These are phyloP conservation scores for Mucor velutinosus DNA, from an alignment of 371 early-diverging fungal species.

Conservation along the genomic window DNA sequence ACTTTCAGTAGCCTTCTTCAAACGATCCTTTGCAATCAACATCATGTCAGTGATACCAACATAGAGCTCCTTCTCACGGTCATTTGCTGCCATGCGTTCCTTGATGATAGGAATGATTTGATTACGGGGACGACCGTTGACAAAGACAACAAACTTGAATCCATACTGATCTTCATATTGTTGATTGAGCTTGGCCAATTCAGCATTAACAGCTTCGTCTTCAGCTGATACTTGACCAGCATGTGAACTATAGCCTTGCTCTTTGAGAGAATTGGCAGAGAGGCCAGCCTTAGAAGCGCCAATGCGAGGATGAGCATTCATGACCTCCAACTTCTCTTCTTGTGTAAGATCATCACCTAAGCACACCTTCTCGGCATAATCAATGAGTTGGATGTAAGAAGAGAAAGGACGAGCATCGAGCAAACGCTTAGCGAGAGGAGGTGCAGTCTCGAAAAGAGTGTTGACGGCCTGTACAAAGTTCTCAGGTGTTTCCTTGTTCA, in stretches of 20 bases:
- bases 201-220: constrained; percentile 39
- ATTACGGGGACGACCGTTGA: constrained; percentile 74
- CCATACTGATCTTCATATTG: constrained; percentile 84
- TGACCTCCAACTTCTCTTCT: constrained; percentile 69
- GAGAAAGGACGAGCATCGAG: constrained; percentile 68
- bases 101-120: constrained; percentile 76
- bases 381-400: constrained; percentile 67
- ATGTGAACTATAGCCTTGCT: constrained; percentile 68
- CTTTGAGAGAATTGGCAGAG: constrained; percentile 72
- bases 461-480: constrained; percentile 69
- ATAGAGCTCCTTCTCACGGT: constrained; percentile 58
- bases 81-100: constrained; percentile 58
- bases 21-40: constrained; percentile 76
- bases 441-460: constrained; percentile 85
- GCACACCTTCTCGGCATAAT: constrained; percentile 54
- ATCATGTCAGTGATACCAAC: constrained; percentile 76
- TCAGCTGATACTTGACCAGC: constrained; percentile 26
- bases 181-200: constrained; percentile 57
- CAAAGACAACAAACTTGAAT: constrained; percentile 91
- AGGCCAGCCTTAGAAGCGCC: constrained; percentile 74
- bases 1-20: constrained; percentile 53
- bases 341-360: constrained; percentile 53
- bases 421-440: constrained; percentile 76
- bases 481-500: constrained; percentile 60
- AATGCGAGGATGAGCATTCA: constrained; percentile 92